Conservation (phyloP, 176 grass and related monocot genomes). For the Pontederia paniculata region DNA sequence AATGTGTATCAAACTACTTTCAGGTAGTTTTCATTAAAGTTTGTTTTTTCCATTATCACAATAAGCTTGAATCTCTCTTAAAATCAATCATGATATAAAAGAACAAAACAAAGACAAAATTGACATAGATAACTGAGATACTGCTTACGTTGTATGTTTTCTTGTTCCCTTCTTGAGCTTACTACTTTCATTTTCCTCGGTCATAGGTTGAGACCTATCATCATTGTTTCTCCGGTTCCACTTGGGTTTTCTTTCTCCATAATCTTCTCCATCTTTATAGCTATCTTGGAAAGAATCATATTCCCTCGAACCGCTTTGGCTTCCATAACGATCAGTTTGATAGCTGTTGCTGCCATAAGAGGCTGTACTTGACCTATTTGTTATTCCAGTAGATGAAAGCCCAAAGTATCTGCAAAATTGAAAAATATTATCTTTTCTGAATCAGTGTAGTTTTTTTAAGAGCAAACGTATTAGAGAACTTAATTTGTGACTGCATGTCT, state of each 20-base stretch:
- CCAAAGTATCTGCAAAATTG: constrained; percentile 56
- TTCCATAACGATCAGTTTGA: constrained; percentile 56
- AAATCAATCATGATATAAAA: neutral
- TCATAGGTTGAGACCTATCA: constrained; percentile 5
- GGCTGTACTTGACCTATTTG: constrained; percentile 70
- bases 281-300: constrained; percentile 47
- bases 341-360: constrained; percentile 46
- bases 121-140: neutral
- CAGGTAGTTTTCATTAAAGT: too few relatives aligned
- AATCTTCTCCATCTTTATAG: constrained; percentile 50
- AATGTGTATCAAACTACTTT: too few relatives aligned
- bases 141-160: constrained; percentile 35
- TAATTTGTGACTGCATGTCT: constrained; percentile 18
- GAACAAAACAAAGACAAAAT: neutral
- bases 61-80: too few relatives aligned
- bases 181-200: constrained; percentile 30
- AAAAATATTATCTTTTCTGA: too few relatives aligned
- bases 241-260: constrained; percentile 33
- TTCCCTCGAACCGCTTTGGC: constrained; percentile 60
- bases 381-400: constrained; percentile 76
- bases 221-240: constrained; percentile 15
- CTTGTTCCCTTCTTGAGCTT: constrained; percentile 38
- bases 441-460: neutral
- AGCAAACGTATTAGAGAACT: constrained; percentile 4
- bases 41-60: too few relatives aligned